phyloP scores from a whole-genome alignment of 495 filamentous ascomycete species.

The Margaritispora aquatica region DNA sequence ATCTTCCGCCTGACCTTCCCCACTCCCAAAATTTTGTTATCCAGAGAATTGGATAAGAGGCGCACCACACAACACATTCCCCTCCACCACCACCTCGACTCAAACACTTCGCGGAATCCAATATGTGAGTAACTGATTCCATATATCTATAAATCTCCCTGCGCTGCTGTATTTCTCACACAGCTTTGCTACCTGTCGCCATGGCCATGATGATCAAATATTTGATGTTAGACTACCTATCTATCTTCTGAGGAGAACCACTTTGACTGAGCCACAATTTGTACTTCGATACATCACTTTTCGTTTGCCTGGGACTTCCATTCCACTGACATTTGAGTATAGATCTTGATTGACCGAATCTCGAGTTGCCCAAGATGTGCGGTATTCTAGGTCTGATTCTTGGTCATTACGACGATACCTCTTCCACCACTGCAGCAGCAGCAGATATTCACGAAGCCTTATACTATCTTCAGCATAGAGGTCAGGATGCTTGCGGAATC shows the following conservation, averaged over 20 bases:
- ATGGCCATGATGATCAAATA: slow-evolving; percentile 22
- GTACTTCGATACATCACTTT: not conserved
- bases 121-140: not conserved
- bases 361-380: slow-evolving; percentile 52
- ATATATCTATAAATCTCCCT: not conserved
- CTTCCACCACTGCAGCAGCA: slow-evolving; percentile 54
- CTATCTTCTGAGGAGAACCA: slow-evolving; percentile 25
- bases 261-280: slow-evolving; percentile 18
- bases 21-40: not conserved
- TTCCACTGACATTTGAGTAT: not conserved
- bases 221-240: slow-evolving; percentile 39
- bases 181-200: not conserved
- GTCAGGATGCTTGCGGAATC: slow-evolving; percentile 91
- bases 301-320: not conserved
- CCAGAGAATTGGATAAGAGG: not conserved
- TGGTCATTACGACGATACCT: slow-evolving; percentile 49
- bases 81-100: not conserved
- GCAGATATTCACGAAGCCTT: slow-evolving; percentile 84
- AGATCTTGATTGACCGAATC: not conserved
- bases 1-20: not conserved
- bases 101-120: not conserved
- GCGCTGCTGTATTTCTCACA: not conserved
- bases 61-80: not conserved
- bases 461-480: slow-evolving; percentile 79
- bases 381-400: slow-evolving; percentile 81